Conservation (phyloP, 225 moss, liverwort and hornwort genomes). For the Thuidium tamariscinum region DNA sequence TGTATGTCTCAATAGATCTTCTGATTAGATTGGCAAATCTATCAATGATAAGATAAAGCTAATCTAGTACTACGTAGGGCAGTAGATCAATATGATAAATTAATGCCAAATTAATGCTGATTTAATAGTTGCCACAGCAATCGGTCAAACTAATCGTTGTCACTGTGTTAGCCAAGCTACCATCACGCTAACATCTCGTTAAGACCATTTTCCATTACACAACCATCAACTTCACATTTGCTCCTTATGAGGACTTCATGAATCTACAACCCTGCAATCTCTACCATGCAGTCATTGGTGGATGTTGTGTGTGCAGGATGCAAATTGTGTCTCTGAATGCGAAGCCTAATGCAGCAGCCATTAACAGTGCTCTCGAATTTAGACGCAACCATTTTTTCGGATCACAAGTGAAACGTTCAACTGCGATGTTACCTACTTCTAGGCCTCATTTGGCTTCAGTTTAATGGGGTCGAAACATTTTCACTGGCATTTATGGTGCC, state of each 20-base stretch:
- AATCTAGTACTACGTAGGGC: not conserved
- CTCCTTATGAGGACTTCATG: not conserved
- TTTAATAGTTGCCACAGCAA: not conserved
- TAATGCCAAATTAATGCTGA: not conserved
- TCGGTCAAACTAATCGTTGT: not conserved
- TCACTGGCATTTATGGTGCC: not conserved
- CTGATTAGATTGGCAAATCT: not conserved
- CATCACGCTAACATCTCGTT: not conserved
- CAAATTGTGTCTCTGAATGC: conserved; percentile 30
- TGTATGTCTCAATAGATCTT: not conserved
- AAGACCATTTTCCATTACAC: not conserved
- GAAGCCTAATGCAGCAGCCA: conserved; percentile 13
- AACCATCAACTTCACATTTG: not conserved
- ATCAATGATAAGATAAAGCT: not conserved
- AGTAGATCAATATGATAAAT: not conserved
- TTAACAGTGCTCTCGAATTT: conserved; percentile 25
- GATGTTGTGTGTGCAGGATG: conserved; percentile 1
- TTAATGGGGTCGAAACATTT: not conserved
- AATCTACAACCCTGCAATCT: not conserved
- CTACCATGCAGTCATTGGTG: too few relatives aligned
- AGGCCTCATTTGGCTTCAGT: conserved; percentile 22
- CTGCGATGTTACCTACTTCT: conserved; percentile 20
- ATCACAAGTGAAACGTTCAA: conserved; percentile 24
- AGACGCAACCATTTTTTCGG: conserved; percentile 30
- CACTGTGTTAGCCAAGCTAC: not conserved